Evolutionary conservation across 202 grass and related monocot species (phyloP).

Genomic region (Schoenoplectus triqueter): DNA sequence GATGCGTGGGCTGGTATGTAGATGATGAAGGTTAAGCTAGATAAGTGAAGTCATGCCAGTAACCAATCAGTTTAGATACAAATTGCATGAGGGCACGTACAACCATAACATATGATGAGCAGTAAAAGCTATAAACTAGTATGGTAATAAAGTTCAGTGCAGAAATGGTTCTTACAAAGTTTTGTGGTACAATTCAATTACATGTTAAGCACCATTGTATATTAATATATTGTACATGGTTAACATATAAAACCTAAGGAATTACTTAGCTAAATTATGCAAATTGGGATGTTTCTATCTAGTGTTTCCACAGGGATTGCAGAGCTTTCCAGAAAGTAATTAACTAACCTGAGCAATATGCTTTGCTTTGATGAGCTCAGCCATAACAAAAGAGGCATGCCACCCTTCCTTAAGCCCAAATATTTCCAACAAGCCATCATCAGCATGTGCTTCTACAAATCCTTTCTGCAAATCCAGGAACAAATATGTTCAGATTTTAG

Average conservation of each 20-base stretch:
- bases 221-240: background rate
- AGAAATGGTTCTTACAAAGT: too few species aligned
- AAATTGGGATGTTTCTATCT: background rate
- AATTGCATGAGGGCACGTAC: background rate
- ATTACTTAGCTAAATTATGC: background rate
- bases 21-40: background rate
- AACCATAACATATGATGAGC: background rate
- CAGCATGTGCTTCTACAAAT: conserved; percentile 86
- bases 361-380: conserved; percentile 89
- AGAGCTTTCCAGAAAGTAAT: background rate
- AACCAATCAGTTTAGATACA: background rate
- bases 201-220: background rate
- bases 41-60: background rate
- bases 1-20: background rate
- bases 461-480: conserved; percentile 56
- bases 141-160: too few species aligned
- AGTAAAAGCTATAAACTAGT: background rate
- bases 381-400: conserved; percentile 98
- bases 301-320: background rate
- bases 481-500: conserved; percentile 30
- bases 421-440: conserved; percentile 96
- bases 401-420: conserved; percentile 98
- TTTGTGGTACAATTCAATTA: too few species aligned
- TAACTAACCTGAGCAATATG: conserved; percentile 82
- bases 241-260: background rate